Evolutionary conservation across 2,329 filamentous ascomycete genomes (phyloP).

Genomic region (Aureobasidium subglaciale): DNA sequence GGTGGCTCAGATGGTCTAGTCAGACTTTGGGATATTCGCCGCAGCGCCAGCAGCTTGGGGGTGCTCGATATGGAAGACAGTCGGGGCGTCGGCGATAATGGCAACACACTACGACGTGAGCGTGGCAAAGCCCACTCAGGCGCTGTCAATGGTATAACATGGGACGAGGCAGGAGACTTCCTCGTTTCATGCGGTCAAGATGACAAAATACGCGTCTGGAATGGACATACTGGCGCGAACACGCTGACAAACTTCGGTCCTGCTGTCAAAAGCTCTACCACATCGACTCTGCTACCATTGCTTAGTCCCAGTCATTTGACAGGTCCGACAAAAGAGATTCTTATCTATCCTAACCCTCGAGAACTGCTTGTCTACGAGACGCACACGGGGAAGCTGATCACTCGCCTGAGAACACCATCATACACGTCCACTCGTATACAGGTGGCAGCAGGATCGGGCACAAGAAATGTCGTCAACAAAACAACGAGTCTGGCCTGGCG

Average conservation of each 20-base stretch:
- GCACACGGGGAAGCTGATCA: conserved; percentile 66
- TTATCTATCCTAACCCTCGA: conserved; percentile 70
- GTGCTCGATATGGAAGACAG: conserved; percentile 79
- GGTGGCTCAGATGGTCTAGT: conserved; percentile 79
- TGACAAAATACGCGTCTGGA: conserved; percentile 78
- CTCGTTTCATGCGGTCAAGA: conserved; percentile 80
- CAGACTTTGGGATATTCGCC: conserved; percentile 79
- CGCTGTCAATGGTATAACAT: conserved; percentile 75
- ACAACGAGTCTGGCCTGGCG: conserved; percentile 73
- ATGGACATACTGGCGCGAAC: conserved; percentile 72
- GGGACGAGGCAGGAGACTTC: conserved; percentile 72
- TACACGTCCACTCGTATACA: conserved; percentile 15
- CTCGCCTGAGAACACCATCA: conserved; percentile 55
- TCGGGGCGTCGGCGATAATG: conserved; percentile 32
- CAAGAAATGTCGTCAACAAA: conserved; percentile 39
- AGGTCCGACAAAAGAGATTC: conserved; percentile 51
- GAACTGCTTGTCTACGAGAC: conserved; percentile 76
- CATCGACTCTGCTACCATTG: conserved; percentile 36
- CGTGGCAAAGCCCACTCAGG: conserved; percentile 62
- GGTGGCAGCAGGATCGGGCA: conserved; percentile 17
- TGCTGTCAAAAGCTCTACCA: conserved; percentile 60
- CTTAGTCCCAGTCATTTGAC: conserved; percentile 55
- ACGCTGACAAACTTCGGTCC: conserved; percentile 85
- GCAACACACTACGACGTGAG: conserved; percentile 34
- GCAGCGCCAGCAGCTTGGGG: conserved; percentile 67